phyloP scores from a whole-genome alignment of 352 stramenopile species.

The Phytopythium aichiense region DNA sequence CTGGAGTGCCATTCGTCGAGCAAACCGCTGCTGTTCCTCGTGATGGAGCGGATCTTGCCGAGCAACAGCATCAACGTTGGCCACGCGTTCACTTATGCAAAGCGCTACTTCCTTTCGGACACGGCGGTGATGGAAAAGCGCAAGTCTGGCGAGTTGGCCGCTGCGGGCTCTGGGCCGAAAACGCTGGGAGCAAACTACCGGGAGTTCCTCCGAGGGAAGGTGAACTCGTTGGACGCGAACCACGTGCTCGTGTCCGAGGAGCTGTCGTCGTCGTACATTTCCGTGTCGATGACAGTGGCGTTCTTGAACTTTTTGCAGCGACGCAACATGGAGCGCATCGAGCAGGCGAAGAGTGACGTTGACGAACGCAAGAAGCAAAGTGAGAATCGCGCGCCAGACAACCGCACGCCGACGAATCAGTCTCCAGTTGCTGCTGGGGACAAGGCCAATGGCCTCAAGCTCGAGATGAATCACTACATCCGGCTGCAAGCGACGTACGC shows the following conservation, averaged over 20 bases:
- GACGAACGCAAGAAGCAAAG: slow-evolving; percentile 60
- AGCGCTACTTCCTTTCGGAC: slow-evolving; percentile 77
- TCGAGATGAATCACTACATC: slow-evolving; percentile 57
- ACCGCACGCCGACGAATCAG: slow-evolving; percentile 19
- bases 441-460: slow-evolving; percentile 41
- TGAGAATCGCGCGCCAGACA: slow-evolving; percentile 10
- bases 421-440: slow-evolving; percentile 12
- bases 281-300: slow-evolving; percentile 75
- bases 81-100: slow-evolving; percentile 78
- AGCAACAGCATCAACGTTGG: slow-evolving; percentile 59
- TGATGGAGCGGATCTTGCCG: slow-evolving; percentile 60
- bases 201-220: slow-evolving; percentile 55
- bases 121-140: slow-evolving; percentile 53
- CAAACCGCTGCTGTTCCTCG: slow-evolving; percentile 66
- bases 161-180: slow-evolving; percentile 16
- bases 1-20: slow-evolving; percentile 59
- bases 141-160: slow-evolving; percentile 32
- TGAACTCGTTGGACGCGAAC: slow-evolving; percentile 43
- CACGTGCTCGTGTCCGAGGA: slow-evolving; percentile 83
- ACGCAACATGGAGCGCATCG: slow-evolving; percentile 60
- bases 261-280: slow-evolving; percentile 75
- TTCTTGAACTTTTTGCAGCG: slow-evolving; percentile 72
- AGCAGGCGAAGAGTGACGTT: slow-evolving; percentile 47
- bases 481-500: slow-evolving; percentile 58
- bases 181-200: slow-evolving; percentile 41